These are phyloP conservation scores for Diplocarpon rosae DNA, from an alignment of 2,329 filamentous ascomycete genomes.

Conservation along the genomic window DNA sequence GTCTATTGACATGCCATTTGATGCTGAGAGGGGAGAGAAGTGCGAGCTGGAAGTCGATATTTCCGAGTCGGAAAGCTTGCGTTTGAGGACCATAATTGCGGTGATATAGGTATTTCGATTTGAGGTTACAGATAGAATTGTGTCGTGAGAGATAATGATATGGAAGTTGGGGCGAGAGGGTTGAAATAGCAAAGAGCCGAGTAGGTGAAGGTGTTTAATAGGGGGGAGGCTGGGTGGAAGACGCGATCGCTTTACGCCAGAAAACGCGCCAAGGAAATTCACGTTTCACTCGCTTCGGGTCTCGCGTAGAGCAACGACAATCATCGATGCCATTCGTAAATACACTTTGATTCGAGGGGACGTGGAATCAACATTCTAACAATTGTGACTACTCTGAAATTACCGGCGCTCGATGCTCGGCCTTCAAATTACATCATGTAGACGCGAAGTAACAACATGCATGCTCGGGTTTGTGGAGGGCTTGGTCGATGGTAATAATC, in stretches of 20 bases:
- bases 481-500: too few relatives aligned
- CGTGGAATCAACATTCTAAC: too few relatives aligned
- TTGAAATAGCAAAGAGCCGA: not conserved
- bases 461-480: too few relatives aligned
- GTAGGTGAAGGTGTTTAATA: not conserved
- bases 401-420: too few relatives aligned
- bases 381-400: too few relatives aligned
- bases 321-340: too few relatives aligned
- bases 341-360: too few relatives aligned
- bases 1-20: constrained; percentile 29
- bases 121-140: not conserved
- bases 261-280: not conserved
- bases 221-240: constrained; percentile 1
- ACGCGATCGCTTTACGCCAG: constrained; percentile 7
- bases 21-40: constrained; percentile 28
- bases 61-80: constrained; percentile 52
- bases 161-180: not conserved
- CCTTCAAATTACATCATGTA: too few relatives aligned
- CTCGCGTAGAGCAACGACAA: not conserved
- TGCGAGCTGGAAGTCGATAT: constrained; percentile 37
- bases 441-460: too few relatives aligned
- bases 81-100: constrained; percentile 43
- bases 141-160: not conserved
- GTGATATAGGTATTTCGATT: not conserved
- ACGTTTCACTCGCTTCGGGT: too few relatives aligned